Base-by-base conservation (phyloP, 83 land plant genomes). In the Larix sibirica region DNA sequence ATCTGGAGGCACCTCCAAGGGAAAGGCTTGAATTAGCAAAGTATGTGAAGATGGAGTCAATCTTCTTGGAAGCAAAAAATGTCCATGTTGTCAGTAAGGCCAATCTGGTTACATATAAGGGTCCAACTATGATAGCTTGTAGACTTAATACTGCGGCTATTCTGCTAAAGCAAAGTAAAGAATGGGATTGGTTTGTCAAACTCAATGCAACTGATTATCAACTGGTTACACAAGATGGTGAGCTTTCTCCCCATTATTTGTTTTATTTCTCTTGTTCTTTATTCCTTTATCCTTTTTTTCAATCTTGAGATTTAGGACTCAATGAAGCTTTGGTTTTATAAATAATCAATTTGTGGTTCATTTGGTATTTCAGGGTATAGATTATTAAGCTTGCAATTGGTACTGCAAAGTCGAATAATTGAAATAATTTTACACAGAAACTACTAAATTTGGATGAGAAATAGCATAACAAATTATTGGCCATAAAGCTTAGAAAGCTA, bases 191-290 rank as follows among this genome's bases (percentile, higher is more conserved):
- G 95, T 90, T 93, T 80, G 87, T 94, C 26, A 94, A 94, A 44
- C 89, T 94, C 69, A 94, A 95, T 79, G 96, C 96, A 21, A 92
- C 95, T 36, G 96, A 94, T 86, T 94, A 94, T 90, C 96, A 95
- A 36, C 92, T 94, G 44, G 87, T 94, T 81, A 85, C 96, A 47
- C 96, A 92, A 85, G 96, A 94, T 83, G 96, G 96, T 94, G n/a
- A 82, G 92, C 83, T 33, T 75, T 84, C 7, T 16, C 28, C 13
- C 70, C 47, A 31, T n/a, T 50, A 26, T 28, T 14, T 24, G 63
- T 70, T 23, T 16, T 26, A 33, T 26, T 42, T 14, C 56, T 74
- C 9, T 33, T n/a, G 61, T 59, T 81, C 70, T 58, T 54, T 20
- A 23, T 77, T 33, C 31, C 28, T 17, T 24, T 56, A 17, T 76